These are phyloP conservation scores for Drosera capensis DNA, from an alignment of 148 eudicot genomes.

Conservation along the genomic window DNA sequence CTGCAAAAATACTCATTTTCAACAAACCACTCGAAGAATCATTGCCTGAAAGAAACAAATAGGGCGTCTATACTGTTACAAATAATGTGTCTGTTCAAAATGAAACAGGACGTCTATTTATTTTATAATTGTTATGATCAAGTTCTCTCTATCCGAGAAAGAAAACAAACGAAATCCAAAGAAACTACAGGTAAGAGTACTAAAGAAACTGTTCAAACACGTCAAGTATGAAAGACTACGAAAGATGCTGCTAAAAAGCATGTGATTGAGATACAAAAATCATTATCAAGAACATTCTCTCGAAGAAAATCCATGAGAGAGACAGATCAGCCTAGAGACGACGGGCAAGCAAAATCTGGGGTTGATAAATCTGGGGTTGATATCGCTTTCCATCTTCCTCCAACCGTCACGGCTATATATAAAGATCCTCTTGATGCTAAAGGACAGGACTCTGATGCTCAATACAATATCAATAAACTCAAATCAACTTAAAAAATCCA, in stretches of 20 bases:
- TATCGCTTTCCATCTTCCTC: conserved; percentile 21
- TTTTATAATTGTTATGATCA: conserved; percentile 83
- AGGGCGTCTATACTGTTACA: no score
- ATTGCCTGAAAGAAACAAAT: no score
- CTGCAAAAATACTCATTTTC: no score
- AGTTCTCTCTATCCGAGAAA: conserved; percentile 51
- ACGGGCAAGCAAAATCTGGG: conserved; percentile 23
- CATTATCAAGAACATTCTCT: conserved; percentile 57
- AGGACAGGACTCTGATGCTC: conserved; percentile 19
- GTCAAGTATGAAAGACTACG: conserved; percentile 47
- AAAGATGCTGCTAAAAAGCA: conserved; percentile 45
- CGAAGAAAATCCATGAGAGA: conserved; percentile 27
- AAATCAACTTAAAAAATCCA: no score
- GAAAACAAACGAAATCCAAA: conserved; percentile 50
- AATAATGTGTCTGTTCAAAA: no score
- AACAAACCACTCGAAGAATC: no score
- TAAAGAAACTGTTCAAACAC: conserved; percentile 42
- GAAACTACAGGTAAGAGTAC: conserved; percentile 65
- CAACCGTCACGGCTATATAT: background rate
- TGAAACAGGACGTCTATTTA: no score
- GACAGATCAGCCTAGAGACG: conserved; percentile 17
- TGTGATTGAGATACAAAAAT: conserved; percentile 31
- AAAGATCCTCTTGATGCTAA: conserved; percentile 1
- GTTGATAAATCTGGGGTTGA: no score
- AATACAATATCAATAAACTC: no score